Conservation (phyloP, 208 protist species). For the Vickermania spadyakhi region DNA sequence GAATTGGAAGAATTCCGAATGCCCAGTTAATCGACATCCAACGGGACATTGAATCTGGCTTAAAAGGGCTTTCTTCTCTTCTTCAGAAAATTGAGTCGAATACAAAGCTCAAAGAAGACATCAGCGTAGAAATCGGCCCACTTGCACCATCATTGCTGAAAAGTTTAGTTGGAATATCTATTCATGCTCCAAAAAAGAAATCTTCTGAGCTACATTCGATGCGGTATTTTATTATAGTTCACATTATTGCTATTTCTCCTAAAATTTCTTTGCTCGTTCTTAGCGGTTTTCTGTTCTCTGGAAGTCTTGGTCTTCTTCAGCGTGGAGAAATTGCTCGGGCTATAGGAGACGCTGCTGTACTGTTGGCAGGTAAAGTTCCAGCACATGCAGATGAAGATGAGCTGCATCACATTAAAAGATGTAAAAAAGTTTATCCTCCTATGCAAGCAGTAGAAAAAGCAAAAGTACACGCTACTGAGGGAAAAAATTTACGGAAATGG, state of each 20-base stretch:
- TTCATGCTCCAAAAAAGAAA: constrained; percentile 51
- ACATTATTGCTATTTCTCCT: constrained; percentile 41
- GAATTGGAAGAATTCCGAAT: constrained; percentile 37
- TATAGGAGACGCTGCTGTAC: constrained; percentile 44
- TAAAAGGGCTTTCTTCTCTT: constrained; percentile 27
- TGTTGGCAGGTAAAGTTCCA: constrained; percentile 29
- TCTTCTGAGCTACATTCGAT: constrained; percentile 25
- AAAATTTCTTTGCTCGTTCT: constrained; percentile 31
- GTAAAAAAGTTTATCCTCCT: constrained; percentile 56
- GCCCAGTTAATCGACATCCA: constrained; percentile 64
- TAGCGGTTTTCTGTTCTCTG: constrained; percentile 43
- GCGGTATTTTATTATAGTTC: constrained; percentile 31
- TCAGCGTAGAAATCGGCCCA: constrained; percentile 15
- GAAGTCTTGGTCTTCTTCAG: constrained; percentile 56
- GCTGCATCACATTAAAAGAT: no score
- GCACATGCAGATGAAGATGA: not conserved
- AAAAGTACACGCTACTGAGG: constrained; percentile 55
- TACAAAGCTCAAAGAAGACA: not conserved
- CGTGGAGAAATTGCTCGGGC: constrained; percentile 45
- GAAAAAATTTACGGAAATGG: constrained; percentile 25
- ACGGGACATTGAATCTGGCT: constrained; percentile 31
- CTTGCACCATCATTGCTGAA: constrained; percentile 40
- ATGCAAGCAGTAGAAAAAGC: constrained; percentile 28
- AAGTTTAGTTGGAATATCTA: constrained; percentile 30
- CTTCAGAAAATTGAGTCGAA: constrained; percentile 14